Evolutionary conservation across 2,329 filamentous ascomycete genomes (phyloP), one percentile per base, ranked within the genome.

Genomic region (Massarina eburnea): DNA sequence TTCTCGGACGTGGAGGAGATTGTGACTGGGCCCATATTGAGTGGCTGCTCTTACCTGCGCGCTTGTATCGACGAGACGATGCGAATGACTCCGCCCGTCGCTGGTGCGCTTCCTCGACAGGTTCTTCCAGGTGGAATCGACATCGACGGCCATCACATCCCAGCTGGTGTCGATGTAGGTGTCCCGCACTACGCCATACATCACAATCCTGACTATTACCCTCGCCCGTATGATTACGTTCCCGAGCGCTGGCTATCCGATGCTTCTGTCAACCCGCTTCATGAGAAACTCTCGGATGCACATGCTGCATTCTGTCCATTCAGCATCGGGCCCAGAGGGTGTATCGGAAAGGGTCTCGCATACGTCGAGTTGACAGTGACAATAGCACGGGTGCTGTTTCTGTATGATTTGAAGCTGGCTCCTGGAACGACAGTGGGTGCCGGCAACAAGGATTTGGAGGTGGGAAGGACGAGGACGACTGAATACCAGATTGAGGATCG

Each of bases 301-400:
- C 80, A 85, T 40, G 78, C 76, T 26, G 88, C 88, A 0, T 92
- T 88, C 70, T 89, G 85, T 51, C 86, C 89, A 1, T 90, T 90
- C 58, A 84, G 80, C 36, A 74, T 88, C 50, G 86, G 86, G 0
- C 82, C 85, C 0, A 73, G 86, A 9, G 84, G 84, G 2, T 90
- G 86, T 61, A 87, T 89, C 43, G 86, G 86, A 0, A 89, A 88
- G 75, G 78, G 79, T 0, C 69, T 88, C 35, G 84, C 84, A 2
- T 86, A 88, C 57, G 76, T 80, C 35, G 85, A 88, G 73, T 80
- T 88, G 78, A 80, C 74, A 41, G 78, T 81, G 4, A 80, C 83
- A 2, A 65, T 88, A 43, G 84, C 84, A 26, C 70, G 84, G 12
- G 73, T 82, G 17, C 59, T 88, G 47, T 86, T 74, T 52, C 49